Base-by-base conservation (phyloP, 768 basidiomycete genomes). In the Suillus alpinus region DNA sequence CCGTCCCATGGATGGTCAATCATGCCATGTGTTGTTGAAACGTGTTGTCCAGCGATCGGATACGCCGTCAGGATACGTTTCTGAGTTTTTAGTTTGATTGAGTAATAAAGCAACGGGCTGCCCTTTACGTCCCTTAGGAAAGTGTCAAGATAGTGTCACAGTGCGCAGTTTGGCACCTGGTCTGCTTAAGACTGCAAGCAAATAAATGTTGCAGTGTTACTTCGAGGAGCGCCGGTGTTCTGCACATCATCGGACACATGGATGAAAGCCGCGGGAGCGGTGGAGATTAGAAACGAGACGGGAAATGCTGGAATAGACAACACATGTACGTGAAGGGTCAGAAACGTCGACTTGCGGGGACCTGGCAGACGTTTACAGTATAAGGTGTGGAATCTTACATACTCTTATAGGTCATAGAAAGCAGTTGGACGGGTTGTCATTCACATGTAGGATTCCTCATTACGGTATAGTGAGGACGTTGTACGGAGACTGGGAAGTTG, bases 361-460 rank as follows among this genome's bases (percentile, higher is more conserved):
- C 73, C 73, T 75, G 62, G 66, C 32, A 68, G 63, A 55, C 26
- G 68, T 61, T 68, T 64, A 57, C 62, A 46, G 63, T 69, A 71
- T 72, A 71, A 73, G 73, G 66, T 73, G 67, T 69, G 70, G 71
- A 73, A 70, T 51, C 64, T 70, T 66, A 70, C 67, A 73, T 73
- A 71, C 58, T 39, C 40, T 66, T 59, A 59, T 63, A 62, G 61
- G 65, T 74, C 67, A 71, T 71, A 67, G 65, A 63, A 63, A 68
- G 57, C 63, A 56, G 61, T 64, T 62, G 58, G 43, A 41, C 58
- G 61, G 65, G 67, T 64, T 56, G 65, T 73, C 72, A 69, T 75
- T 69, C 70, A 74, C 72, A 75, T 70, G 73, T 62, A 65, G 65
- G 60, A 62, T 75, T 73, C 61, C 66, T 71, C 56, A 72, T 73